Evolutionary conservation across 352 stramenopile genomes (phyloP).

Genomic region (Globisporangium cederbergense): DNA sequence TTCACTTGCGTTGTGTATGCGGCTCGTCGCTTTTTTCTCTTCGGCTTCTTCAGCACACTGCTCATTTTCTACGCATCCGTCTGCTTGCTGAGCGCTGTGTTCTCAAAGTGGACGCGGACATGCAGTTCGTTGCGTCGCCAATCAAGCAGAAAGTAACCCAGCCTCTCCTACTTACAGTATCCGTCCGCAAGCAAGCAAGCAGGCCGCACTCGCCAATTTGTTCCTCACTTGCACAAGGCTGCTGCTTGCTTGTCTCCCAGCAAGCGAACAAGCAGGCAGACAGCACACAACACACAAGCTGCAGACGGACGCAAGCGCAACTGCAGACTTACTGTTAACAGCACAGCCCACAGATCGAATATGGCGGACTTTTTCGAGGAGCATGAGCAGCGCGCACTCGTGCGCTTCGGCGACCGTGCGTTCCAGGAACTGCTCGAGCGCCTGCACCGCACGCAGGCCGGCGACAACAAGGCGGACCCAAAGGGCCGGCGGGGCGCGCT

Average conservation of each 20-base stretch:
- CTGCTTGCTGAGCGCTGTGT: conserved; percentile 4
- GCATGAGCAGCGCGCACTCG: conserved; percentile 36
- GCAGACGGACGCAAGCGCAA: neutral
- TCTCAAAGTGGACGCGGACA: neutral
- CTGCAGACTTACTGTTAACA: neutral
- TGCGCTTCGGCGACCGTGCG: conserved; percentile 35
- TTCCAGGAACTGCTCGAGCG: conserved; percentile 43
- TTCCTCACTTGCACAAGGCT: neutral
- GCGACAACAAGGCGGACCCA: neutral
- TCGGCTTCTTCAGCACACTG: neutral
- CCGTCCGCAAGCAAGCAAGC: neutral
- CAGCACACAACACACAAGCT: too few relatives aligned
- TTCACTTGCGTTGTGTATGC: neutral
- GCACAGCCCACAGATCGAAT: too few relatives aligned
- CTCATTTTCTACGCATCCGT: neutral
- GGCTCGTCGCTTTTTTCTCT: neutral
- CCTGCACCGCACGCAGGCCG: conserved; percentile 29
- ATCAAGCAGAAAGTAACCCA: neutral
- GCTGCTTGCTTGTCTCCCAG: neutral
- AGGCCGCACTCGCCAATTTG: neutral
- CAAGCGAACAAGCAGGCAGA: too few relatives aligned
- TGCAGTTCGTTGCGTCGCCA: neutral
- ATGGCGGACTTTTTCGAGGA: conserved; percentile 25
- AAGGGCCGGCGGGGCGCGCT: conserved; percentile 19
- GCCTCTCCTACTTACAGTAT: neutral